Conservation (phyloP, 2,329 filamentous ascomycete genomes). For the Fusarium mexicanum region DNA sequence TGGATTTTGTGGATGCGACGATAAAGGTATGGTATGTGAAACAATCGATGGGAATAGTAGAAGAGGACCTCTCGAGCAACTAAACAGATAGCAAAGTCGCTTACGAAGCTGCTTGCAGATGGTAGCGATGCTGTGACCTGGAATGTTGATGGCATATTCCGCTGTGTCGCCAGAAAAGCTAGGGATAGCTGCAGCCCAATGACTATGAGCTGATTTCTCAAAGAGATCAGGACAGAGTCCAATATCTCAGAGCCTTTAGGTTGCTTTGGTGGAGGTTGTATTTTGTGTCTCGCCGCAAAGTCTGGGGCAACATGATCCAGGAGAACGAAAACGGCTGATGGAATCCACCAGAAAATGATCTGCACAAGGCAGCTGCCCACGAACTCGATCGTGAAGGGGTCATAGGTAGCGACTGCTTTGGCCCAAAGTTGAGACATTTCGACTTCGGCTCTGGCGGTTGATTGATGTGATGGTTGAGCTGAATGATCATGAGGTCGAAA, state of each 20-base stretch:
- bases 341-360: constrained; percentile 58
- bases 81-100: constrained; percentile 54
- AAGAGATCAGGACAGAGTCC: constrained; percentile 55
- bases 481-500: neutral
- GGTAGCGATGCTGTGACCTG: constrained; percentile 53
- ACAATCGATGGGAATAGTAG: constrained; percentile 64
- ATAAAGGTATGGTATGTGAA: constrained; percentile 62
- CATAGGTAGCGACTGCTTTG: neutral
- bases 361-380: constrained; percentile 53
- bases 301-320: constrained; percentile 56
- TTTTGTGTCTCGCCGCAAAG: constrained; percentile 63
- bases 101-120: constrained; percentile 46
- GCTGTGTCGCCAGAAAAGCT: constrained; percentile 14
- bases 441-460: neutral
- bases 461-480: neutral
- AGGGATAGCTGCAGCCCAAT: constrained; percentile 45
- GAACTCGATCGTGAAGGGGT: constrained; percentile 49
- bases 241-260: constrained; percentile 56
- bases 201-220: constrained; percentile 59
- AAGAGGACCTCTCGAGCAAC: constrained; percentile 61
- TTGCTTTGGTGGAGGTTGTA: constrained; percentile 62
- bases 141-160: constrained; percentile 46
- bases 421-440: constrained; percentile 11
- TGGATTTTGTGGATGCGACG: constrained; percentile 64
- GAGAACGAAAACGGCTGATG: constrained; percentile 53